Evolutionary conservation across 352 stramenopile genomes (phyloP).

Genomic region (Pythium pyrilobum): DNA sequence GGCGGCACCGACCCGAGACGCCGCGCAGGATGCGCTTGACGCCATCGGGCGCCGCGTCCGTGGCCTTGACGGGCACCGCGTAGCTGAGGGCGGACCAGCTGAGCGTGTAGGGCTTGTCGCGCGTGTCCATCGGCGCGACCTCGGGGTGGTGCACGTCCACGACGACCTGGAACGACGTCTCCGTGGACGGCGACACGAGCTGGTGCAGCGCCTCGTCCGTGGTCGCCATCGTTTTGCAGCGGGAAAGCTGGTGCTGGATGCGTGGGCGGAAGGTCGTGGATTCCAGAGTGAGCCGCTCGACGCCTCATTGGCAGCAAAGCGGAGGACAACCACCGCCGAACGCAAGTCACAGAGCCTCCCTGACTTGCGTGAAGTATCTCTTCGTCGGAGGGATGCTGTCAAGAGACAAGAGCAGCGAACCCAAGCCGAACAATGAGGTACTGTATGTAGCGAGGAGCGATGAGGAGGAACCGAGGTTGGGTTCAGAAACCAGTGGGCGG

Average conservation of each 20-base stretch:
- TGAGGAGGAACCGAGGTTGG: too few relatives aligned
- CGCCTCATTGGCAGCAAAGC: too few relatives aligned
- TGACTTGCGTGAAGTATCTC: too few relatives aligned
- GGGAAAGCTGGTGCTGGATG: background rate
- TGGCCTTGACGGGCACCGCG: slow-evolving; percentile 12
- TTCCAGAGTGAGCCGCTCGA: background rate
- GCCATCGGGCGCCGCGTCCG: background rate
- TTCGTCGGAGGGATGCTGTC: too few relatives aligned
- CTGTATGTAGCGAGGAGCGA: too few relatives aligned
- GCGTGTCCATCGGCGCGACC: background rate
- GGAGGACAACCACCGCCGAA: too few relatives aligned
- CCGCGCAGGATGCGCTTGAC: slow-evolving; percentile 26
- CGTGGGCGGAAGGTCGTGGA: background rate
- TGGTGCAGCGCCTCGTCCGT: background rate
- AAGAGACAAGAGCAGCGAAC: too few relatives aligned
- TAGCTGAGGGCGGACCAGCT: slow-evolving; percentile 25
- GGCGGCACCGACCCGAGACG: slow-evolving; percentile 29
- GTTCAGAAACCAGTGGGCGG: too few relatives aligned
- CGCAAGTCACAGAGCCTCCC: too few relatives aligned
- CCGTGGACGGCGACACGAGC: background rate
- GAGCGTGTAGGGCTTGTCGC: slow-evolving; percentile 16
- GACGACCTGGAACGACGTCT: background rate
- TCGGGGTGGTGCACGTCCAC: slow-evolving; percentile 11
- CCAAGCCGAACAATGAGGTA: too few relatives aligned
- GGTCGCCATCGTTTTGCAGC: background rate